phyloP scores from a whole-genome alignment of 495 filamentous ascomycete species.

The Zalerion maritima region DNA sequence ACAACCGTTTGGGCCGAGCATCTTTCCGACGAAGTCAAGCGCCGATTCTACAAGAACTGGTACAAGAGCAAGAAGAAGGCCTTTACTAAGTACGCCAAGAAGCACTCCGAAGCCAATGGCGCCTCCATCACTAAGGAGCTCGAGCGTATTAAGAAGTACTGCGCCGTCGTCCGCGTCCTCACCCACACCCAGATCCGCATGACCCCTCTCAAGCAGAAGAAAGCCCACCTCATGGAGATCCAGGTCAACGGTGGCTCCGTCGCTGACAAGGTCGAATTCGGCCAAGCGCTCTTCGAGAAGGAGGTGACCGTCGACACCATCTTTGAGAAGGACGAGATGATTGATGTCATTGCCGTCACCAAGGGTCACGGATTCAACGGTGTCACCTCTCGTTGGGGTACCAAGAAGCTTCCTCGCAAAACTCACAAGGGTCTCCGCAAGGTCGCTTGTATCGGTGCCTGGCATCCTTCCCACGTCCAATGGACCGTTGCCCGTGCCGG shows the following conservation, averaged over 20 bases:
- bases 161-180: constrained; percentile 97
- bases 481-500: constrained; percentile 99
- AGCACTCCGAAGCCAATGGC: constrained; percentile 85
- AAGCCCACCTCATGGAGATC: constrained; percentile 99
- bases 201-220: constrained; percentile 99
- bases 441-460: constrained; percentile 99
- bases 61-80: constrained; percentile 99
- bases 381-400: constrained; percentile 97
- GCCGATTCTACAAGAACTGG: constrained; percentile 99
- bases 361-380: constrained; percentile 98
- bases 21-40: constrained; percentile 93
- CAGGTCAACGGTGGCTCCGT: constrained; percentile 97
- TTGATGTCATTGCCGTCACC: constrained; percentile 98
- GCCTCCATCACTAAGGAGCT: constrained; percentile 87
- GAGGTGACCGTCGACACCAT: constrained; percentile 79
- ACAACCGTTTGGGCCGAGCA: constrained; percentile 99
- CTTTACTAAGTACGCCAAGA: constrained; percentile 99
- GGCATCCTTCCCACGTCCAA: constrained; percentile 99
- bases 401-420: constrained; percentile 99
- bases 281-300: constrained; percentile 94
- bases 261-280: constrained; percentile 92
- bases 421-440: constrained; percentile 99
- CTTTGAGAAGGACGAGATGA: constrained; percentile 99
- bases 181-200: constrained; percentile 99
- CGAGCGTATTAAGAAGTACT: constrained; percentile 99